A percentile compares a stretch with the other conserved stretches of the same genome.
These are phyloP conservation scores for Pyrus communis DNA, from an alignment of 306 rosid genomes.

Conservation along the genomic window DNA sequence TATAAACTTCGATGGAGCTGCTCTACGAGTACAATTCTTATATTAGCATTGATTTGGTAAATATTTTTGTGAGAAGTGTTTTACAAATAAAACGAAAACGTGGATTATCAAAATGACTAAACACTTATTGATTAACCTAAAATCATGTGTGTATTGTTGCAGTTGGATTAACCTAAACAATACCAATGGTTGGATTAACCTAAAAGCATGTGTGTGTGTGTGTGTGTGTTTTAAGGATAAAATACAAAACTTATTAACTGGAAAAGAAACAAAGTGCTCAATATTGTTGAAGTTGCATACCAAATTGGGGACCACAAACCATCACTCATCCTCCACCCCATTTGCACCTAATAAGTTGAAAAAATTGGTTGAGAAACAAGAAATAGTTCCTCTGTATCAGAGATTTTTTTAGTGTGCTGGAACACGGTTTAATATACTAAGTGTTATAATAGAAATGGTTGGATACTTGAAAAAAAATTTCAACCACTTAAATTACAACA, in stretches of 20 bases:
- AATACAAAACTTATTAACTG: not conserved
- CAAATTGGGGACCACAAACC: slow-evolving; percentile 52
- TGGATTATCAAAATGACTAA: not conserved
- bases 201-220: too few species aligned
- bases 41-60: too few species aligned
- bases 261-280: not conserved
- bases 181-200: too few species aligned
- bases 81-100: not conserved
- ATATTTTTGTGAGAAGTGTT: not conserved
- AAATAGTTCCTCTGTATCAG: not conserved
- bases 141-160: too few species aligned
- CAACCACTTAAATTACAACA: too few species aligned
- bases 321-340: slow-evolving; percentile 25
- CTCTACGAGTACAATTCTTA: too few species aligned
- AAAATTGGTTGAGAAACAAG: slow-evolving; percentile 6
- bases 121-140: not conserved
- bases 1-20: not conserved
- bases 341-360: slow-evolving; percentile 48
- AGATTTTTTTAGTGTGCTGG: too few species aligned
- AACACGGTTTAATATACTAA: fast-evolving
- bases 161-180: too few species aligned
- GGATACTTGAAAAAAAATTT: too few species aligned
- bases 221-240: not conserved
- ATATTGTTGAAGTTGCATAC: slow-evolving; percentile 8
- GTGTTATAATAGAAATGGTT: too few species aligned